Conservation (phyloP, 2,329 filamentous ascomycete species). For the Trichoderma sp. region DNA sequence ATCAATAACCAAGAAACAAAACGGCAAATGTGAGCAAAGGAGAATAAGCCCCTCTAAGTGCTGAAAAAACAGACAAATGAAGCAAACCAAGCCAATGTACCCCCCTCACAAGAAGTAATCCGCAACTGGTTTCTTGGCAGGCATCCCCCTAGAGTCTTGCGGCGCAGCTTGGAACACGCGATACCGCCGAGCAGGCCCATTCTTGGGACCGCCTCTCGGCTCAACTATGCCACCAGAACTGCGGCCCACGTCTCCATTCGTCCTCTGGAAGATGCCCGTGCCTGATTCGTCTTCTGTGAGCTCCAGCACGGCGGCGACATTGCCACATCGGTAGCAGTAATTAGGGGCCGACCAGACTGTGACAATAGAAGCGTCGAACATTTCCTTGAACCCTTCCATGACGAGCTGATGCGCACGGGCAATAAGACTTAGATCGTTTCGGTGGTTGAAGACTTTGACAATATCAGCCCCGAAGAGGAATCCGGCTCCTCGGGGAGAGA, state of each 20-base stretch:
- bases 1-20: neutral
- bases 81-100: neutral
- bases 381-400: conserved; percentile 99
- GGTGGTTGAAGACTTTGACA: conserved; percentile 92
- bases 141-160: conserved; percentile 95
- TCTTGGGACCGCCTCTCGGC: conserved; percentile 46
- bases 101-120: conserved; percentile 79
- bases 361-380: conserved; percentile 95
- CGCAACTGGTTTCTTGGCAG: conserved; percentile 95
- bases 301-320: conserved; percentile 93
- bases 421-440: conserved; percentile 88
- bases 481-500: conserved; percentile 90
- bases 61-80: neutral
- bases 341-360: conserved; percentile 99
- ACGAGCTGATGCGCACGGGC: conserved; percentile 95
- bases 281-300: conserved; percentile 85
- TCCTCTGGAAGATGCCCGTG: conserved; percentile 66
- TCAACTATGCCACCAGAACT: conserved; percentile 56
- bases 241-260: conserved; percentile 67
- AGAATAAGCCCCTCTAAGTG: neutral
- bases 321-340: conserved; percentile 95
- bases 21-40: neutral
- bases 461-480: conserved; percentile 97
- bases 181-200: conserved; percentile 84
- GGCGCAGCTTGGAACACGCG: conserved; percentile 95